Base-by-base conservation (phyloP, 108 stramenopile species). In the Nannochloropsis granulata region DNA sequence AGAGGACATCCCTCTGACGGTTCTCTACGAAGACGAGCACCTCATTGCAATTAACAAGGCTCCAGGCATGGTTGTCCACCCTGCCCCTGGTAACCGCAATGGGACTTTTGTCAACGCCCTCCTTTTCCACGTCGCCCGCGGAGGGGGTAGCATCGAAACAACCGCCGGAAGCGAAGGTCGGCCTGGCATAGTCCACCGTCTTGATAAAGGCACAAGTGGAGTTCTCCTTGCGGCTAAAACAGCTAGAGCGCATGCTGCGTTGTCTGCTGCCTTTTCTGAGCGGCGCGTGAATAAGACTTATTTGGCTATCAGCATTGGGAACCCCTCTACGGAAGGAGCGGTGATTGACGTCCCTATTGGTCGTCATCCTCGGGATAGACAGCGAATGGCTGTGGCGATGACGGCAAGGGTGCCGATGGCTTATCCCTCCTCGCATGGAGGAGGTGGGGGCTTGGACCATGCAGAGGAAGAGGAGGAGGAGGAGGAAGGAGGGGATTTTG, bases 11-110 rank as follows among this genome's bases (percentile, higher is more conserved):
- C 93, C 94, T 8, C 84, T 95, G 78, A 90, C 93, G 80, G 92
- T 96, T 81, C 24, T 96, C 23, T 95, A 91, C 81, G 96, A 96
- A 83, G 96, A 96, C 87, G 93, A 94, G 45, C 91, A 94, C 83
- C 93, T 96, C 92, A 91, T 96, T 86, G 95, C 94, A 9, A 43
- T 96, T 13, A 96, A 96, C 86, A 96, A 96, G 88, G 90, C 92
- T 23, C 94, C 94, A 21, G 95, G 94, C 44, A 96, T 98, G 94
- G 97, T 98, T 2, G 96, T 97, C 0, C 97, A 98, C 86, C 97
- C 97, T 34, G 97, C 96, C n/a, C 94, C 95, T 21, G 97, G 97
- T n/a, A 94, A 94, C 83, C 94, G 95, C 94, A 93, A 94, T 84
- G 94, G 94, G 71, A 98, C 97, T 19, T 91, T 98, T 23, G 95